Percentiles rank a stretch among this genome's conserved stretches.
Conservation (phyloP, 2,329 filamentous ascomycete species). For the Akanthomyces lecanii region DNA sequence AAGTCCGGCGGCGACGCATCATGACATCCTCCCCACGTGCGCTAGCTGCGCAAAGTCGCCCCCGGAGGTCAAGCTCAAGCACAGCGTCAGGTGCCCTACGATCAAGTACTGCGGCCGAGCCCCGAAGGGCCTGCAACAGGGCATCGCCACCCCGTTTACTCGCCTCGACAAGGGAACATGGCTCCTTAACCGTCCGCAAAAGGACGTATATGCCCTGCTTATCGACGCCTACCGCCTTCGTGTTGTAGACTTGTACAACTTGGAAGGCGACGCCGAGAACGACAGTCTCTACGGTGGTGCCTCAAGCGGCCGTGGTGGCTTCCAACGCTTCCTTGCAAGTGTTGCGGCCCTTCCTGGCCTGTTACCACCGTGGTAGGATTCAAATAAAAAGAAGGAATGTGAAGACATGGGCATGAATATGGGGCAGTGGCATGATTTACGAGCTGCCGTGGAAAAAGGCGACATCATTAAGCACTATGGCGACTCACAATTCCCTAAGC, state of each 20-base stretch:
- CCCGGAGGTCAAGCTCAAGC: conserved; percentile 29
- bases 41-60: conserved; percentile 29
- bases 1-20: background rate
- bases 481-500: conserved; percentile 42
- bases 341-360: conserved; percentile 26
- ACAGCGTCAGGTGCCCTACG: conserved; percentile 45
- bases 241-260: conserved; percentile 33
- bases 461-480: conserved; percentile 41
- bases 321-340: conserved; percentile 34
- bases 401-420: conserved; percentile 30
- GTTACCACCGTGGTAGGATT: conserved; percentile 44
- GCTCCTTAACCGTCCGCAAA: conserved; percentile 40
- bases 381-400: conserved; percentile 35
- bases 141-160: conserved; percentile 35
- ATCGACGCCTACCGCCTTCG: conserved; percentile 47
- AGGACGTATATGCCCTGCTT: conserved; percentile 42
- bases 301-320: conserved; percentile 26
- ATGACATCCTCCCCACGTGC: conserved; percentile 17
- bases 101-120: conserved; percentile 47
- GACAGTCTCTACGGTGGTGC: conserved; percentile 30
- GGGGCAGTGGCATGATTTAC: conserved; percentile 28
- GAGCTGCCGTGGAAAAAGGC: conserved; percentile 27
- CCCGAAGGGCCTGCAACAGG: conserved; percentile 28
- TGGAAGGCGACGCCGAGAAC: conserved; percentile 24
- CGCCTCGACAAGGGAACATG: conserved; percentile 37